Percentiles rank a stretch among this genome's conserved stretches.
Conservation (phyloP, 2,329 filamentous ascomycete genomes). For the Scleromitrula shiraiana region DNA sequence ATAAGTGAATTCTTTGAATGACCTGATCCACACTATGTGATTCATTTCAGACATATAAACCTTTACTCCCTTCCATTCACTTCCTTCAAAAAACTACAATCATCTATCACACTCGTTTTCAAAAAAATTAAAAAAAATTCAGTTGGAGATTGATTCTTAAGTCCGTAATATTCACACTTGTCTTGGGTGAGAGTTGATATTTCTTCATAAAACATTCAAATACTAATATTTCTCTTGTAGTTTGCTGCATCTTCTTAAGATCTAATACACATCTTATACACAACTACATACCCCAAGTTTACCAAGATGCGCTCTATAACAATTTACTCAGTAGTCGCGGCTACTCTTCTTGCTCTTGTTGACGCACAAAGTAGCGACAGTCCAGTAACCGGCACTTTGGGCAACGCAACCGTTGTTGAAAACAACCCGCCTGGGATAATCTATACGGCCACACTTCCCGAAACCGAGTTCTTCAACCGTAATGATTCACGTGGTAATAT, state of each 20-base stretch:
- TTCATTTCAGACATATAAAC: no score
- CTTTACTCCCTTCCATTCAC: background rate
- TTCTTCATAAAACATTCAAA: background rate
- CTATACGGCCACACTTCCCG: constrained; percentile 50
- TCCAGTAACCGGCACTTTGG: constrained; percentile 28
- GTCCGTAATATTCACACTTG: no score
- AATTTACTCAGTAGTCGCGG: background rate
- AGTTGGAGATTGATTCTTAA: no score
- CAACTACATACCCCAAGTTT: background rate
- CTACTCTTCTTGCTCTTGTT: constrained; percentile 8
- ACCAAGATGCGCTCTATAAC: constrained; percentile 9
- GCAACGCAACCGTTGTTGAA: constrained; percentile 42
- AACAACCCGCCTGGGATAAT: constrained; percentile 47
- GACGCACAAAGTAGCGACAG: constrained; percentile 17
- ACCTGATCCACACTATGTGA: constrained; percentile 1
- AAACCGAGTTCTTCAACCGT: constrained; percentile 36
- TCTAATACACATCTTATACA: background rate
- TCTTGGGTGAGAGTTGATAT: no score
- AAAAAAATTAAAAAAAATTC: no score
- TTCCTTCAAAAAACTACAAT: background rate
- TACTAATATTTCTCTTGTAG: background rate
- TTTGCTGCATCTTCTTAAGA: background rate
- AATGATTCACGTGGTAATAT: constrained; percentile 45
- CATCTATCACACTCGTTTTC: background rate
- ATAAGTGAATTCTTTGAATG: constrained; percentile 3